Conservation (phyloP, 2,329 filamentous ascomycete species). For the Waltergamsia citrina region DNA sequence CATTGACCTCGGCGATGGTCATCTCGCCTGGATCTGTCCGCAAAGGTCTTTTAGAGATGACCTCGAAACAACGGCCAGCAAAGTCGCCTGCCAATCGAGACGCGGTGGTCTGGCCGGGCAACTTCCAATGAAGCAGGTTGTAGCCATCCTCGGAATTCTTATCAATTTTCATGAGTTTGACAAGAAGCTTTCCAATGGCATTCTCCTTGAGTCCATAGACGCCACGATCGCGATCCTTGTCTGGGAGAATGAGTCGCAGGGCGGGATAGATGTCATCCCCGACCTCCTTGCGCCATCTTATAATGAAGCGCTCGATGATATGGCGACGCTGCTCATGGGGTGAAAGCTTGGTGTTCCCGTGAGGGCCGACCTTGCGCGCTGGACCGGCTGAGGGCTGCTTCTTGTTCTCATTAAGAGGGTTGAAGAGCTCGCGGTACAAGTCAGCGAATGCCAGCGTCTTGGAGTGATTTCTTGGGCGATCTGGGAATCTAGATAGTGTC, state of each 20-base stretch:
- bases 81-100: conserved; percentile 78
- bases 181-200: conserved; percentile 79
- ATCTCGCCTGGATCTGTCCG: conserved; percentile 64
- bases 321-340: conserved; percentile 70
- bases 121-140: conserved; percentile 83
- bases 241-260: conserved; percentile 81
- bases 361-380: conserved; percentile 47
- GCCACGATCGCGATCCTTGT: conserved; percentile 83
- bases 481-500: conserved; percentile 58
- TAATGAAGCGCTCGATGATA: conserved; percentile 81
- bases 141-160: conserved; percentile 83
- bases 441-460: conserved; percentile 76
- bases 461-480: conserved; percentile 71
- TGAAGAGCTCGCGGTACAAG: conserved; percentile 69
- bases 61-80: conserved; percentile 77
- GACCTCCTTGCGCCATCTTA: conserved; percentile 77
- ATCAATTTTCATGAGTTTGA: conserved; percentile 87
- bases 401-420: conserved; percentile 69
- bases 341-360: conserved; percentile 48
- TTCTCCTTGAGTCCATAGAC: conserved; percentile 95
- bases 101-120: conserved; percentile 60
- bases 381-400: conserved; percentile 59
- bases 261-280: conserved; percentile 91
- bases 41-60: conserved; percentile 76
- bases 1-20: conserved; percentile 85